Evolutionary conservation across 1,139 yeast species (phyloP).

Genomic region (Blastobotrys aristatus): DNA sequence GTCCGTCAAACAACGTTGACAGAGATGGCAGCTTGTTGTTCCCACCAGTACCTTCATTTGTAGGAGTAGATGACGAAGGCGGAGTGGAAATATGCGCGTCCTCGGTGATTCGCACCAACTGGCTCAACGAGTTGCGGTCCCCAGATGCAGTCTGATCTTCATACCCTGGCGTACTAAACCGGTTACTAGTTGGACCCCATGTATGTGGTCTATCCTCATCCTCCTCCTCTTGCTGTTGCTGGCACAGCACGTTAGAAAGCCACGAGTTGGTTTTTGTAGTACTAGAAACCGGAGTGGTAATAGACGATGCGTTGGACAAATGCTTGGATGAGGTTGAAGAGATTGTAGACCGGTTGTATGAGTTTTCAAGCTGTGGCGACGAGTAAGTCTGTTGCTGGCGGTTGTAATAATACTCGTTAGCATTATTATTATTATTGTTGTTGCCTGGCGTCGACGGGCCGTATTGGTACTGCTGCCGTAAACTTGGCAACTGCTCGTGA

Average conservation of each 20-base stretch:
- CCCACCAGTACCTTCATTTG: background rate
- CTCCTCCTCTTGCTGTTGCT: conserved; percentile 10
- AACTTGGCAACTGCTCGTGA: conserved; percentile 8
- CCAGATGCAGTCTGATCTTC: conserved; percentile 19
- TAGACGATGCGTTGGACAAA: conserved; percentile 22
- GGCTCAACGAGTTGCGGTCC: conserved; percentile 26
- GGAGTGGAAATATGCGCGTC: conserved; percentile 29
- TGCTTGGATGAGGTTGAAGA: conserved; percentile 20
- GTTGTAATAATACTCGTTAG: conserved; percentile 9
- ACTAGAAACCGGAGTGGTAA: conserved; percentile 27
- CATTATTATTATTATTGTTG: too few relatives aligned
- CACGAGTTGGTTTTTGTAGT: conserved; percentile 28
- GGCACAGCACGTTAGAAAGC: conserved; percentile 30
- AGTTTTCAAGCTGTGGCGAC: conserved; percentile 8
- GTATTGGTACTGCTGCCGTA: conserved; percentile 13
- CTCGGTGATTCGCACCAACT: conserved; percentile 29
- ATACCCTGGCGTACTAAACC: conserved; percentile 25
- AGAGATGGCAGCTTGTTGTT: conserved; percentile 19
- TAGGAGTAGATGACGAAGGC: conserved; percentile 10
- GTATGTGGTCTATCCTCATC: conserved; percentile 32
- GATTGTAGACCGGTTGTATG: conserved; percentile 19
- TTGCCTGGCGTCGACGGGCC: conserved; percentile 20
- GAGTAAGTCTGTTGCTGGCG: conserved; percentile 6
- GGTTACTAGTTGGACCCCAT: conserved; percentile 31
- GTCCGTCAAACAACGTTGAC: conserved; percentile 18